Conservation (phyloP, 495 filamentous ascomycete genomes). For the Podospora fimiseda region DNA sequence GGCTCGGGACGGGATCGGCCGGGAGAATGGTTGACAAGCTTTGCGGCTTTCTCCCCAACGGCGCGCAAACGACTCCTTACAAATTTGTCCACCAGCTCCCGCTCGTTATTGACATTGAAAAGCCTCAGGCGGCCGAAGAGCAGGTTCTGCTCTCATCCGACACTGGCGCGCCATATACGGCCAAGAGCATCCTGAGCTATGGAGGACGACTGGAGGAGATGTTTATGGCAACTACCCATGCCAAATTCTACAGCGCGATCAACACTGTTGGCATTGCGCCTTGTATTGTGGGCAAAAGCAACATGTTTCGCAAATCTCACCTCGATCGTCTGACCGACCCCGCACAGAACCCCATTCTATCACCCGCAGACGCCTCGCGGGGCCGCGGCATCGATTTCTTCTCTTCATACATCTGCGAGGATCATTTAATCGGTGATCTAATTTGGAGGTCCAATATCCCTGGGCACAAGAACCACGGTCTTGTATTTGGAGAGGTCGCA, state of each 20-base stretch:
- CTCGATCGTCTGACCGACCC: conserved; percentile 69
- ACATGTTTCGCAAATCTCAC: conserved; percentile 94
- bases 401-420: conserved; percentile 93
- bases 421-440: conserved; percentile 90
- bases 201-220: conserved; percentile 90
- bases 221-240: conserved; percentile 90
- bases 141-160: conserved; percentile 13
- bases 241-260: conserved; percentile 98
- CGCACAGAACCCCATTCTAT: conserved; percentile 37
- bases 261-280: conserved; percentile 87
- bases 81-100: conserved; percentile 97
- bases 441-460: conserved; percentile 63
- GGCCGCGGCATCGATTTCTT: conserved; percentile 82
- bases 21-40: conserved; percentile 84
- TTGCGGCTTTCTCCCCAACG: conserved; percentile 52
- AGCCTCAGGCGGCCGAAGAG: conserved; percentile 22
- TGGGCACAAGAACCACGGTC: conserved; percentile 68
- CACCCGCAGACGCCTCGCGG: conserved; percentile 38
- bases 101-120: conserved; percentile 67
- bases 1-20: conserved; percentile 72
- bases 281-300: conserved; percentile 94
- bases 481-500: conserved; percentile 78
- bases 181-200: conserved; percentile 24
- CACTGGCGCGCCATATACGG: background rate
- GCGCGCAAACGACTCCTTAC: conserved; percentile 50